These are phyloP conservation scores for Fusarium sp. DNA, from an alignment of 2,329 filamentous ascomycete species.

Conservation along the genomic window DNA sequence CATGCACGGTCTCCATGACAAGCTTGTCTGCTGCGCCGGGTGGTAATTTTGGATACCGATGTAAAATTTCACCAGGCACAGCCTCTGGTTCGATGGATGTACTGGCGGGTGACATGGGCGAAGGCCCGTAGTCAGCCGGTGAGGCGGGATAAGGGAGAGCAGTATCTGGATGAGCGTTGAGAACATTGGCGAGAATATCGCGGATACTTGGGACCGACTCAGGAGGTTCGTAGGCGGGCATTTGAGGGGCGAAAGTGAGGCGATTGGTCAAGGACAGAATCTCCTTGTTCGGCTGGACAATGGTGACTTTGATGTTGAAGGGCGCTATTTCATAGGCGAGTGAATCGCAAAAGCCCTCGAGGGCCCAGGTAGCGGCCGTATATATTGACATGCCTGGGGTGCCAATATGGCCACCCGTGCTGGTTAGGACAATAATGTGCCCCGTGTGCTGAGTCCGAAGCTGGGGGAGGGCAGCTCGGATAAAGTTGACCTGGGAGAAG, in stretches of 20 bases:
- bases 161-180: constrained; percentile 79
- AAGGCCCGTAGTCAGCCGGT: constrained; percentile 41
- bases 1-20: constrained; percentile 89
- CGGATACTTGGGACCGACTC: constrained; percentile 79
- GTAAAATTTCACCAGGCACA: constrained; percentile 59
- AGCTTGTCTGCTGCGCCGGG: constrained; percentile 74
- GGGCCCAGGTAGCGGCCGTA: constrained; percentile 90
- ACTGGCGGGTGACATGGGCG: constrained; percentile 46
- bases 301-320: constrained; percentile 95
- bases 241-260: constrained; percentile 82
- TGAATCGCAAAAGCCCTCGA: constrained; percentile 95
- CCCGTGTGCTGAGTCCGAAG: constrained; percentile 84
- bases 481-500: constrained; percentile 95
- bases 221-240: constrained; percentile 60
- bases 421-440: constrained; percentile 89
- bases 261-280: constrained; percentile 87
- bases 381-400: constrained; percentile 92
- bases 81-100: constrained; percentile 47
- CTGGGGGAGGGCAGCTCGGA: constrained; percentile 84
- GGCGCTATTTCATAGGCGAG: constrained; percentile 96
- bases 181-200: constrained; percentile 81
- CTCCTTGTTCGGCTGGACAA: constrained; percentile 95
- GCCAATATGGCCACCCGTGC: constrained; percentile 90
- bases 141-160: constrained; percentile 49
- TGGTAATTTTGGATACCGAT: constrained; percentile 78